Base-by-base conservation (phyloP, 2,329 filamentous ascomycete species). In the Penicillium sp. region DNA sequence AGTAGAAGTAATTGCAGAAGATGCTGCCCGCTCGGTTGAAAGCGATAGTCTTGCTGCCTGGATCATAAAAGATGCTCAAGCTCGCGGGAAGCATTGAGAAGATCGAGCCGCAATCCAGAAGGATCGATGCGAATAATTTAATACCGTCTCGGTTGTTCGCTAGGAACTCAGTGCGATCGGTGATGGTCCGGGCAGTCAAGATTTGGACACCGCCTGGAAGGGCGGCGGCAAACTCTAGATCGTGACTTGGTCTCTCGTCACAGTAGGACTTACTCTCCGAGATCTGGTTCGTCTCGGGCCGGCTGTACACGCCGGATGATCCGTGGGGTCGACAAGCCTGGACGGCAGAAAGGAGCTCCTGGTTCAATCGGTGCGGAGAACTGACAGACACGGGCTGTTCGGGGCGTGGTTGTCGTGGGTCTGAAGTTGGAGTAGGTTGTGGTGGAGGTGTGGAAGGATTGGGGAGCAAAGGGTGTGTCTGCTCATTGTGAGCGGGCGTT, bases 1-100 rank as follows among this genome's bases (percentile, higher is more conserved):
- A 98, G 80, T 91, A 96, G 18, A 91, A 84, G 63, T 96, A 84
- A 71, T 99, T 99, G 81, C 92, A 97, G 79, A 98, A 99, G 33
- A 99, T 85, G 68, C 89, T 91, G 39, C 94, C 93, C 40, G 83
- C 86, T 9, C 85, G 85, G 73, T 99, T 99, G 82, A 99, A 99
- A 0, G 94, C 95, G 62, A 99, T 96, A 0, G 92, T 93, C 56
- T 85, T 86, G 4, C 92, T 90, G 3, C 79, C 77, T 41, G 89
- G 85, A 67, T 97, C 93, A 68, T 92, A 92, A 78, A 94, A 98
- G 52, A 98, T 89, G 72, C 96, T 94, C 58, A 98, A 75, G 3
- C 87, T 87, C 35, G 84, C 81, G 0, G 85, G 81, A 1, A 85
- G 81, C 24, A 98, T 82, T 2, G 85, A 83, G 74, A 96, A 98